Percentiles rank a stretch among this genome's conserved stretches.
Conservation (phyloP, 1,284 basidiomycete genomes). For the Peniophora sp. region DNA sequence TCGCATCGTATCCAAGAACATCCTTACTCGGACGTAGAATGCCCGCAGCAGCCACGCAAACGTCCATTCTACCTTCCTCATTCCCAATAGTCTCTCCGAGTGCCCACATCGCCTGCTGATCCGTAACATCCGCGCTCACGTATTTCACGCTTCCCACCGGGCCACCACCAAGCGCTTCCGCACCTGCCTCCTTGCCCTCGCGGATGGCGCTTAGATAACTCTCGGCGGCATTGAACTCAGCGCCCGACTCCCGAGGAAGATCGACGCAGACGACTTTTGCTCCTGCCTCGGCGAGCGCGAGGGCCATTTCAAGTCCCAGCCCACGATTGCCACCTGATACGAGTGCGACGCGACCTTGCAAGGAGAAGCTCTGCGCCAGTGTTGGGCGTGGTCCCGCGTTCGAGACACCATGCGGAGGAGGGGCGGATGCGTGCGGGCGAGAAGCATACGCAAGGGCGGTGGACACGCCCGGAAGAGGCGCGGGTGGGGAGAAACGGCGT, state of each 20-base stretch:
- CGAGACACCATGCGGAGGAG: too few relatives aligned
- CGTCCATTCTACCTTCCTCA: constrained; percentile 56
- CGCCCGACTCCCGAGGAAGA: constrained; percentile 52
- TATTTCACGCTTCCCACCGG: constrained; percentile 51
- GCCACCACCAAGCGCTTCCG: constrained; percentile 16
- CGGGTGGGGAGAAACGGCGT: too few relatives aligned
- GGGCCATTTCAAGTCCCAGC: constrained; percentile 74
- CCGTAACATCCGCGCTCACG: constrained; percentile 50
- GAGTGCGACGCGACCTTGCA: constrained; percentile 65
- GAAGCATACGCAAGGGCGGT: too few relatives aligned
- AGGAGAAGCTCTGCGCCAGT: constrained; percentile 66
- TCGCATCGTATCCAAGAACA: constrained; percentile 61
- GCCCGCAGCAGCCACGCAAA: constrained; percentile 74
- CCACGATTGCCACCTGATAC: constrained; percentile 78
- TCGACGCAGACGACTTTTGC: constrained; percentile 75
- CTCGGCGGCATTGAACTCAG: constrained; percentile 54
- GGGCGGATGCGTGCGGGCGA: too few relatives aligned
- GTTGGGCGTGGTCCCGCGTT: constrained; percentile 22
- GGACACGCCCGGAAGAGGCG: too few relatives aligned
- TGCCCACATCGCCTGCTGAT: constrained; percentile 50
- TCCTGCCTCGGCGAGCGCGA: constrained; percentile 69
- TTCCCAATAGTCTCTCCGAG: constrained; percentile 51
- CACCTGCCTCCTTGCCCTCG: too few relatives aligned
- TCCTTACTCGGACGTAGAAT: constrained; percentile 53
- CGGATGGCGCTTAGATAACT: constrained; percentile 40